phyloP scores from a whole-genome alignment of 768 basidiomycete genomes.

The Pisolithus albus region DNA sequence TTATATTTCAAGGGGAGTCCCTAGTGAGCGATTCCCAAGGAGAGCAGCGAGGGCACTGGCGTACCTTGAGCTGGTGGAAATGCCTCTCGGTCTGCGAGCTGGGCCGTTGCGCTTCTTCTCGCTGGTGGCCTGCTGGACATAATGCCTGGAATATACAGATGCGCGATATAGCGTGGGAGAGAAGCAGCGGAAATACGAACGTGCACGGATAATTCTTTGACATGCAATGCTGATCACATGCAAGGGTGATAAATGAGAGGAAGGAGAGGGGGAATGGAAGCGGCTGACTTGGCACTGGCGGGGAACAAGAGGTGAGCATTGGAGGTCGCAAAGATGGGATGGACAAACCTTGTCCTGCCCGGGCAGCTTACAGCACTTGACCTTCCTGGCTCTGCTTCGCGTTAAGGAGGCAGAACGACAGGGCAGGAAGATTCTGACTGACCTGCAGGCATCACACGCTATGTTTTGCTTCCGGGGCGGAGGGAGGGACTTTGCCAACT shows the following conservation, averaged over 20 bases:
- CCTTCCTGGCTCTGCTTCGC: slow-evolving; percentile 65
- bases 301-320: slow-evolving; percentile 8
- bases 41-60: slow-evolving; percentile 11
- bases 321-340: slow-evolving; percentile 7
- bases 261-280: slow-evolving; percentile 10
- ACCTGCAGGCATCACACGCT: slow-evolving; percentile 92
- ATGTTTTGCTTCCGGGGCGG: slow-evolving; percentile 91
- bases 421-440: slow-evolving; percentile 5
- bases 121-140: slow-evolving; percentile 76
- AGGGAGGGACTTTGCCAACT: slow-evolving; percentile 68
- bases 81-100: slow-evolving; percentile 59
- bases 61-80: slow-evolving; percentile 46
- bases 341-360: slow-evolving; percentile 71
- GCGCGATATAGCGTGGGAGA: slow-evolving; percentile 12
- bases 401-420: slow-evolving; percentile 2
- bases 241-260: background rate
- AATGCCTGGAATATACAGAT: slow-evolving; percentile 44
- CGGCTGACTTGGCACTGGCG: slow-evolving; percentile 58
- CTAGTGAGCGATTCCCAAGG: slow-evolving; percentile 4
- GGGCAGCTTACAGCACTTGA: slow-evolving; percentile 79
- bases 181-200: slow-evolving; percentile 41
- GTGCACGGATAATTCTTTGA: slow-evolving; percentile 91
- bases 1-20: slow-evolving; percentile 3
- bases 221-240: slow-evolving; percentile 60
- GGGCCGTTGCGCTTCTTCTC: slow-evolving; percentile 69